Evolutionary conservation across 495 filamentous ascomycete species (phyloP).

Genomic region (Aeminium ludgeri): DNA sequence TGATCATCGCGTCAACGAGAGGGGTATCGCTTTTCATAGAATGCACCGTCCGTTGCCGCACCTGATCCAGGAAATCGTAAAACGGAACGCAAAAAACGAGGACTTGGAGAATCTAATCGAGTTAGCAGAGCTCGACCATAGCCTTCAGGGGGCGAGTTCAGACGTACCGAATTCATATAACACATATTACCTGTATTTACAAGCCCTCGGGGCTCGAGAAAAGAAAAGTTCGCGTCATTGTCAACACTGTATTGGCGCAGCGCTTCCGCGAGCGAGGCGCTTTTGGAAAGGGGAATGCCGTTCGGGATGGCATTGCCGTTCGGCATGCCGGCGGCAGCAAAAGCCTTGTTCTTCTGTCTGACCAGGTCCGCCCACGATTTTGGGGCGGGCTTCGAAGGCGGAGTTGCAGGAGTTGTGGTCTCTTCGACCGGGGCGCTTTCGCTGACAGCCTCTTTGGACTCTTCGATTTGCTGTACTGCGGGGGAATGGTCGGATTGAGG

Average conservation of each 20-base stretch:
- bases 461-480: constrained; percentile 6
- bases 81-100: constrained; percentile 86
- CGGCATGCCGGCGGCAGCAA: constrained; percentile 20
- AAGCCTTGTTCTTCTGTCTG: constrained; percentile 30
- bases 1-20: constrained; percentile 85
- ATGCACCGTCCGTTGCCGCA: constrained; percentile 64
- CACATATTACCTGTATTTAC: constrained; percentile 98
- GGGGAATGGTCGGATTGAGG: constrained; percentile 18
- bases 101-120: constrained; percentile 67
- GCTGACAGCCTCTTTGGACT: constrained; percentile 18
- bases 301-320: constrained; percentile 25
- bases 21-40: constrained; percentile 93
- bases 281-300: constrained; percentile 33
- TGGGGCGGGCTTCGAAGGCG: constrained; percentile 30
- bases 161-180: constrained; percentile 95
- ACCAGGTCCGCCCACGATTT: constrained; percentile 72
- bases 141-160: neutral
- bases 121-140: neutral
- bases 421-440: constrained; percentile 20
- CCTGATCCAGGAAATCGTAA: constrained; percentile 79
- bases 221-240: constrained; percentile 48
- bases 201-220: constrained; percentile 85
- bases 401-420: constrained; percentile 25
- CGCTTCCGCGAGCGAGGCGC: constrained; percentile 53
- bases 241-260: constrained; percentile 48